Percentiles rank a stretch among this genome's conserved stretches.
Conservation (phyloP, 805 yeast species). For the Spathaspora passalidarum region DNA sequence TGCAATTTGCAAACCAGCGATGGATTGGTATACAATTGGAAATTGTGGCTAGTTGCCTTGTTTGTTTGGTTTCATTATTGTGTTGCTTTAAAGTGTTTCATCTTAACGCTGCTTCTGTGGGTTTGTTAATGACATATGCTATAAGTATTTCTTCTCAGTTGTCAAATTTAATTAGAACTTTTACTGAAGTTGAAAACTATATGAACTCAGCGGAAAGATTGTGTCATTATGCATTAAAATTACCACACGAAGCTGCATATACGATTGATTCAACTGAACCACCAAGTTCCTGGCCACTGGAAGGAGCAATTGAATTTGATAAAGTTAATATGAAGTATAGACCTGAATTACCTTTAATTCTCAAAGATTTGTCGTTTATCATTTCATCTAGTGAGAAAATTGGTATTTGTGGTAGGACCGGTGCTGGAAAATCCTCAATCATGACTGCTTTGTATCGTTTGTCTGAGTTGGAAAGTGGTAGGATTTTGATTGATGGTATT, state of each 20-base stretch:
- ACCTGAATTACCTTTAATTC: conserved; percentile 53
- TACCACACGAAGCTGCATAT: conserved; percentile 61
- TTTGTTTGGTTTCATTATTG: conserved; percentile 54
- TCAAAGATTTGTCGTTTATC: conserved; percentile 39
- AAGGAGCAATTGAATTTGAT: conserved; percentile 44
- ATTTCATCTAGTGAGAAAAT: conserved; percentile 59
- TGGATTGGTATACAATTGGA: conserved; percentile 70
- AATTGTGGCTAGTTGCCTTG: conserved; percentile 47
- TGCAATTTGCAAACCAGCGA: conserved; percentile 64
- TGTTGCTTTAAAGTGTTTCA: conserved; percentile 60
- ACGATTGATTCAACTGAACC: conserved; percentile 33
- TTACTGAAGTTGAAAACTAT: conserved; percentile 73
- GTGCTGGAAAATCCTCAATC: conserved; percentile 72
- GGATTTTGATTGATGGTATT: conserved; percentile 49
- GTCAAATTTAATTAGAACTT: conserved; percentile 58
- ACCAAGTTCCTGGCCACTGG: conserved; percentile 43
- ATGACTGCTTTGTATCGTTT: conserved; percentile 58
- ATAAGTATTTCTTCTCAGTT: conserved; percentile 54
- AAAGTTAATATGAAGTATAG: conserved; percentile 51
- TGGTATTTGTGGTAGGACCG: conserved; percentile 84
- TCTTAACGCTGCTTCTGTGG: conserved; percentile 61
- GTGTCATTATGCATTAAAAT: conserved; percentile 55
- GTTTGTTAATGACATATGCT: conserved; percentile 64
- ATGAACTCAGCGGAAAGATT: conserved; percentile 76
- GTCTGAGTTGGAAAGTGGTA: conserved; percentile 46